These are phyloP conservation scores for Lentinula edodes DNA, from an alignment of 768 basidiomycete genomes.

Conservation along the genomic window DNA sequence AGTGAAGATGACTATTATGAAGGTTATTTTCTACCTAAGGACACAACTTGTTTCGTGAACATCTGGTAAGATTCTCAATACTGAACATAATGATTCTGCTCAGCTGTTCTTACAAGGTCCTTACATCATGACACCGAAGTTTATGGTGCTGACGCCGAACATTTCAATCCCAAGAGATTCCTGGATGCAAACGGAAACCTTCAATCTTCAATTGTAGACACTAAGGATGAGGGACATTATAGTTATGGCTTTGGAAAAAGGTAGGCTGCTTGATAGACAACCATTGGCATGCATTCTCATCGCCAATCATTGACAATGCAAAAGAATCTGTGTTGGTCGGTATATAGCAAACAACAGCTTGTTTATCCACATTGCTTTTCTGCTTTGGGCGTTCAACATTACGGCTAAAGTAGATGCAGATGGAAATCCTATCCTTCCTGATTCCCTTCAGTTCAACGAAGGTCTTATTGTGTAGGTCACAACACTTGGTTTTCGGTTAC, in stretches of 20 bases:
- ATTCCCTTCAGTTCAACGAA: background rate
- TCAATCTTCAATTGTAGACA: background rate
- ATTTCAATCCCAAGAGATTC: background rate
- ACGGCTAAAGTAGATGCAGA: background rate
- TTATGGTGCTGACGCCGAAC: background rate
- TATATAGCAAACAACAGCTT: constrained; percentile 24
- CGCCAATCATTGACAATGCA: background rate
- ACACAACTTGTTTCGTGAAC: constrained; percentile 2
- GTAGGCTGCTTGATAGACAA: background rate
- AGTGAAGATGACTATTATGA: constrained; percentile 10
- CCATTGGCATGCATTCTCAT: background rate
- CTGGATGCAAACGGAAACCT: background rate
- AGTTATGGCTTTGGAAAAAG: constrained; percentile 20
- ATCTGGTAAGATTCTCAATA: constrained; percentile 3
- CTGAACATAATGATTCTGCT: no score
- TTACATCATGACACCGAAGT: background rate
- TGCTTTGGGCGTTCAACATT: constrained; percentile 17
- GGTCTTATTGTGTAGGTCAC: background rate
- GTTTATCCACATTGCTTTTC: constrained; percentile 22
- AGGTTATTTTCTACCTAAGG: constrained; percentile 8
- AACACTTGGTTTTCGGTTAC: background rate
- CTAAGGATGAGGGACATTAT: constrained; percentile 16
- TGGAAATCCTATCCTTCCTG: background rate
- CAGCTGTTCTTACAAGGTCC: background rate
- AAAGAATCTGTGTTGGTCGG: constrained; percentile 18